Evolutionary conservation across 805 yeast genomes (phyloP).

Genomic region (Lachancea waltii): DNA sequence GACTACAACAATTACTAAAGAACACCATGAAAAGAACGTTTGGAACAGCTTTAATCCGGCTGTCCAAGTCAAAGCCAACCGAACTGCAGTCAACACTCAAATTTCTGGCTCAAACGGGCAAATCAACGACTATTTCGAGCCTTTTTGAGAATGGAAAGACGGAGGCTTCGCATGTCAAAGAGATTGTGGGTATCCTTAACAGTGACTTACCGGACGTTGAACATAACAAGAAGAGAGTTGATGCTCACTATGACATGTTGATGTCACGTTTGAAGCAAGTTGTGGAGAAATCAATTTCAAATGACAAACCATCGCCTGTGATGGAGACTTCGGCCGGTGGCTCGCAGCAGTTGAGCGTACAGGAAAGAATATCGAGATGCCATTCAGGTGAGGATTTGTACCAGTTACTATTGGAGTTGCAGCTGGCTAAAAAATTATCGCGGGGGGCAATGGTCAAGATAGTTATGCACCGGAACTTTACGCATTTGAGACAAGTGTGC

Average conservation of each 20-base stretch:
- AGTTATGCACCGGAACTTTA: conserved; percentile 18
- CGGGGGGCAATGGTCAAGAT: conserved; percentile 16
- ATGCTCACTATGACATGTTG: conserved; percentile 26
- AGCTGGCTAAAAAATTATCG: conserved; percentile 15
- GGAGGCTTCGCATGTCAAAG: conserved; percentile 20
- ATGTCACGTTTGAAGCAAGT: conserved; percentile 23
- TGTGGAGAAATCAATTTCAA: conserved; percentile 17
- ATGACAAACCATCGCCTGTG: neutral
- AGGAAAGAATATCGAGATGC: conserved; percentile 2
- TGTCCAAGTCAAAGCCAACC: conserved; percentile 20
- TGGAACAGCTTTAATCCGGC: conserved; percentile 16
- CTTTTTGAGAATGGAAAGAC: conserved; percentile 10
- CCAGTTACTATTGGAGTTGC: conserved; percentile 13
- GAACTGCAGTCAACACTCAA: conserved; percentile 23
- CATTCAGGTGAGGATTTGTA: conserved; percentile 1
- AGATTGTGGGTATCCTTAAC: conserved; percentile 24
- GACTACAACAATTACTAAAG: neutral
- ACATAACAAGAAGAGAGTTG: conserved; percentile 16
- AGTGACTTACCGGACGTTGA: conserved; percentile 25
- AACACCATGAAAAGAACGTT: conserved; percentile 2
- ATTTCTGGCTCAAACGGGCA: conserved; percentile 16
- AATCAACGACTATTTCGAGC: conserved; percentile 2
- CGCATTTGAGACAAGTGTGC: conserved; percentile 16
- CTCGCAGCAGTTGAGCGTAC: neutral
- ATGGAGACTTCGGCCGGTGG: neutral